Conservation (phyloP, 257 asterid species). For the Leonotis leonurus region DNA sequence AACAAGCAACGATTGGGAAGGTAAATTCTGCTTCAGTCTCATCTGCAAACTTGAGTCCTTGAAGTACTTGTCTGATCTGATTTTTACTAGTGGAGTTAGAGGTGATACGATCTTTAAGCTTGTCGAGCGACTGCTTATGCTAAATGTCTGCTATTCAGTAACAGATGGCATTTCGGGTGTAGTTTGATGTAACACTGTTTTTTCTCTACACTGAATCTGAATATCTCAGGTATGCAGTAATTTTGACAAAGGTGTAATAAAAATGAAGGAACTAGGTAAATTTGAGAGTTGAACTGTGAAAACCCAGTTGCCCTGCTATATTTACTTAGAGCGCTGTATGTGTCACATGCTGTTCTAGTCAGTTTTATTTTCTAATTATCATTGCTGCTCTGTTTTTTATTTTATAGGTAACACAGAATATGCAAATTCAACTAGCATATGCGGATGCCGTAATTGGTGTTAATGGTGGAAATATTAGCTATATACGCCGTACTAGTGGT, state of each 20-base stretch:
- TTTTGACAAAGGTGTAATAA: background rate
- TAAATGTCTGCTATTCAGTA: background rate
- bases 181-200: background rate
- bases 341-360: no score
- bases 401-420: constrained; percentile 60
- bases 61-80: background rate
- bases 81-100: background rate
- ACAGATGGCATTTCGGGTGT: background rate
- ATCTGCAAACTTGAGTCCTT: constrained; percentile 1
- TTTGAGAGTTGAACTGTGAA: background rate
- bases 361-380: background rate
- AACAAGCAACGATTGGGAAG: constrained; percentile 68
- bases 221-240: background rate
- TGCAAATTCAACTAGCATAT: constrained; percentile 71
- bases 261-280: background rate
- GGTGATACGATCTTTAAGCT: background rate
- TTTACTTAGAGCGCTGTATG: no score
- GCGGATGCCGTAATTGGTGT: constrained; percentile 89
- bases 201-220: background rate
- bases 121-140: background rate
- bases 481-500: constrained; percentile 89
- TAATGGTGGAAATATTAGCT: constrained; percentile 81
- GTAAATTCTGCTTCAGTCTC: constrained; percentile 23
- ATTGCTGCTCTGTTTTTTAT: constrained; percentile 4
- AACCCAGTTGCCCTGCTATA: no score